These are phyloP conservation scores for Camelina hispida DNA, from an alignment of 345 rosid species.

Conservation along the genomic window DNA sequence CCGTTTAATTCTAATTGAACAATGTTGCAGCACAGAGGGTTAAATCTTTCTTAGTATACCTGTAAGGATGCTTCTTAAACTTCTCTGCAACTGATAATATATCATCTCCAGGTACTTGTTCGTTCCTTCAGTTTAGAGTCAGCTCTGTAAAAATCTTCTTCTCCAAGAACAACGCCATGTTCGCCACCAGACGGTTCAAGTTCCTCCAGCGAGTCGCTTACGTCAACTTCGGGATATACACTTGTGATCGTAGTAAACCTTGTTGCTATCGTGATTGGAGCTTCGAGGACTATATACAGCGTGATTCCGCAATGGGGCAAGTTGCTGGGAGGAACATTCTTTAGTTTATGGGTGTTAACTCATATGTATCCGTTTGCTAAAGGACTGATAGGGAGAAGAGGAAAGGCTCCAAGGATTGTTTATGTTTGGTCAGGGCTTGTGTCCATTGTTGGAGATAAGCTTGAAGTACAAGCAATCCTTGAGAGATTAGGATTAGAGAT, in stretches of 20 bases:
- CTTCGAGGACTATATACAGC: no score
- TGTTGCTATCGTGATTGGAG: conserved; percentile 42
- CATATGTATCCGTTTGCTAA: no score
- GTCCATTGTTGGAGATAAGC: no score
- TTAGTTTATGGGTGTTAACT: no score
- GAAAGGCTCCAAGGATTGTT: no score
- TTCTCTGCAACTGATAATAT: conserved; percentile 83
- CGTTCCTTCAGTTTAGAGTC: conserved; percentile 96
- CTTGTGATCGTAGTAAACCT: conserved; percentile 73
- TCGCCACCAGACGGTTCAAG: conserved; percentile 70
- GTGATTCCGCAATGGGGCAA: no score
- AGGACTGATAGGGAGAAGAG: no score
- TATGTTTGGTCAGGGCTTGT: no score
- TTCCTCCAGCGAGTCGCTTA: conserved; percentile 87
- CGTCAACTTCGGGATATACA: conserved; percentile 85
- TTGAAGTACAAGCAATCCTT: no score
- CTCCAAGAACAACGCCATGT: conserved; percentile 78
- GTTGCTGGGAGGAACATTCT: no score
- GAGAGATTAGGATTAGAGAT: no score
- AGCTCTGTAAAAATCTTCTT: conserved; percentile 62
- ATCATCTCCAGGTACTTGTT: conserved; percentile 62
- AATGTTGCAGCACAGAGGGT: not conserved
- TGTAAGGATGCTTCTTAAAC: conserved; percentile 84
- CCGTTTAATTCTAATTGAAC: no score
- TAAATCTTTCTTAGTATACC: conserved; percentile 49